Evolutionary conservation across 2,329 filamentous ascomycete species (phyloP).

Genomic region (Pezicula carpinea): DNA sequence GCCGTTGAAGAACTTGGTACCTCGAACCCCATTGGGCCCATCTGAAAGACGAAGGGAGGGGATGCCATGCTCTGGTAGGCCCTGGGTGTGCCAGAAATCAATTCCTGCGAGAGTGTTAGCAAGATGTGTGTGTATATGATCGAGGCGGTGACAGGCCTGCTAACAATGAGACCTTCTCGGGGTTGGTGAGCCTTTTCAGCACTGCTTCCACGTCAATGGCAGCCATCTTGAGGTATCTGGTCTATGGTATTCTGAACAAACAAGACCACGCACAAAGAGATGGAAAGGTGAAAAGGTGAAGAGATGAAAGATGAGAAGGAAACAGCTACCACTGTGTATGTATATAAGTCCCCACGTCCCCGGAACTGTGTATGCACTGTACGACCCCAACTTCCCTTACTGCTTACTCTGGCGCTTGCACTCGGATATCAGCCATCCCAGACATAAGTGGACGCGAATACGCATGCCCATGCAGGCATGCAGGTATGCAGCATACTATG

Average conservation of each 20-base stretch:
- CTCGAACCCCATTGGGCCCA: slow-evolving; percentile 31
- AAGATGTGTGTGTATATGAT: background rate
- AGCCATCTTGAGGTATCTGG: background rate
- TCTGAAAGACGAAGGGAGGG: slow-evolving; percentile 30
- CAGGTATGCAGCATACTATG: too few species aligned
- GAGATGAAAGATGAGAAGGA: too few species aligned
- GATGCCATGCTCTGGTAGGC: slow-evolving; percentile 25
- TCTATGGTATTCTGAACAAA: too few species aligned
- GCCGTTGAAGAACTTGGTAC: slow-evolving; percentile 30
- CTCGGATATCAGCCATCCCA: too few species aligned
- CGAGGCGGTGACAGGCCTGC: slow-evolving; percentile 31
- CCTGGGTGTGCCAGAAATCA: slow-evolving; percentile 30
- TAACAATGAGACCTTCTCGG: slow-evolving; percentile 47
- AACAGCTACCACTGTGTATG: too few species aligned
- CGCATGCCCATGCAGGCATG: too few species aligned
- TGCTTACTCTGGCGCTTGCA: too few species aligned
- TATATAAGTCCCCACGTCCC: too few species aligned
- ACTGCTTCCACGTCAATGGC: slow-evolving; percentile 43
- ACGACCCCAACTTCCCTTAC: too few species aligned
- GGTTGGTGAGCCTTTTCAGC: slow-evolving; percentile 44
- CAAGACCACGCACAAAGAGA: background rate
- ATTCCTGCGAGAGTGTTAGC: slow-evolving; percentile 12
- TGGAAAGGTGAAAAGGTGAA: too few species aligned
- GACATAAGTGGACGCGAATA: too few species aligned
- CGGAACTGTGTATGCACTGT: too few species aligned